phyloP scores from a whole-genome alignment of 805 yeast species.

The Candida maris region DNA sequence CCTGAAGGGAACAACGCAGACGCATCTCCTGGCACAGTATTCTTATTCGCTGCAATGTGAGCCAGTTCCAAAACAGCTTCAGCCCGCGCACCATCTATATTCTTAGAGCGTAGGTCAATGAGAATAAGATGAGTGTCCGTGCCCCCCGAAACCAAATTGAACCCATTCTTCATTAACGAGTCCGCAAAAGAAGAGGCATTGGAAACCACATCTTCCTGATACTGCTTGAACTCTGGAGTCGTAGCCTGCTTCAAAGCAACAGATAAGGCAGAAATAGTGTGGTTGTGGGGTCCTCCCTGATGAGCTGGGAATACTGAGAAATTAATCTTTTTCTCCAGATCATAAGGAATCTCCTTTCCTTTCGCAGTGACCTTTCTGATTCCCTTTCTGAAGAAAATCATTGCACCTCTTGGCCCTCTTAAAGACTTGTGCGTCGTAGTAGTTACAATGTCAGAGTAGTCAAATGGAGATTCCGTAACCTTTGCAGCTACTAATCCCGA shows the following conservation, averaged over 20 bases:
- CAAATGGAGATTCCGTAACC: constrained; percentile 89
- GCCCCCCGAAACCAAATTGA: constrained; percentile 83
- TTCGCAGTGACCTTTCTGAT: constrained; percentile 76
- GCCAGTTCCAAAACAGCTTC: constrained; percentile 85
- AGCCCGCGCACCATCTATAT: constrained; percentile 93
- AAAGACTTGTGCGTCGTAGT: constrained; percentile 97
- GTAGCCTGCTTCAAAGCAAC: constrained; percentile 91
- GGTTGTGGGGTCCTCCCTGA: constrained; percentile 99
- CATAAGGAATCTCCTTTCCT: constrained; percentile 82
- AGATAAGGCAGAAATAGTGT: constrained; percentile 93
- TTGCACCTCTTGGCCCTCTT: constrained; percentile 99
- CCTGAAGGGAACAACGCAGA: constrained; percentile 97
- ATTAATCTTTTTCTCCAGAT: constrained; percentile 87
- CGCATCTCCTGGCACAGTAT: constrained; percentile 94
- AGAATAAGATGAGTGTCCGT: constrained; percentile 93
- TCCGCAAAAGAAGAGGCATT: constrained; percentile 78
- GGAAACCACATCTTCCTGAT: constrained; percentile 77
- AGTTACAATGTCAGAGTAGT: constrained; percentile 91
- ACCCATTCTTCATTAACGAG: constrained; percentile 62
- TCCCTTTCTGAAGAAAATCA: constrained; percentile 96
- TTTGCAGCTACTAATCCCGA: constrained; percentile 95
- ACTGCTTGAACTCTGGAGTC: constrained; percentile 81
- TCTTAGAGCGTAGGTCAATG: constrained; percentile 72
- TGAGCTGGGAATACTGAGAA: constrained; percentile 99
- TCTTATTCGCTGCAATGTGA: constrained; percentile 93